Evolutionary conservation across 495 filamentous ascomycete genomes (phyloP).

Genomic region (Talaromyces liani): DNA sequence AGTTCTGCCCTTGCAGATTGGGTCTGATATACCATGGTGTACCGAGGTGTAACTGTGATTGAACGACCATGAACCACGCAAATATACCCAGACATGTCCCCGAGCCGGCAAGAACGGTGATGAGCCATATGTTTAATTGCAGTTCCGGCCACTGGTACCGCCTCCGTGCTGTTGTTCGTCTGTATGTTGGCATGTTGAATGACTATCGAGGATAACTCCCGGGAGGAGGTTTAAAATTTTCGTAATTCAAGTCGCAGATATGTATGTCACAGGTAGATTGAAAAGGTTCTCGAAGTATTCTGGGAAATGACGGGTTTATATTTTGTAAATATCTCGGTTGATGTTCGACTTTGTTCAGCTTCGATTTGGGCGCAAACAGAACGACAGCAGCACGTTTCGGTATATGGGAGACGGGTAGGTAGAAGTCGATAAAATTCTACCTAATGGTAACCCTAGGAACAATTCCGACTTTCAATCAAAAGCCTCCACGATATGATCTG

Average conservation of each 20-base stretch:
- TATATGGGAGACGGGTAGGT: neutral
- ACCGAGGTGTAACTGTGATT: constrained; percentile 58
- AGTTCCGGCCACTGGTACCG: constrained; percentile 91
- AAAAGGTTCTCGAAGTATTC: neutral
- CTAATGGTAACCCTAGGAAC: neutral
- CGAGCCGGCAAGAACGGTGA: constrained; percentile 74
- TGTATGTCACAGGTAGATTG: neutral
- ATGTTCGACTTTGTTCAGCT: neutral
- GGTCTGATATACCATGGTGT: constrained; percentile 70
- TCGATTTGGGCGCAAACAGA: neutral
- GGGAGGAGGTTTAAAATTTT: neutral
- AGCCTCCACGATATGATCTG: neutral
- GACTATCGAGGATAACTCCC: neutral
- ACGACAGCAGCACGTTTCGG: neutral
- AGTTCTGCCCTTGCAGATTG: neutral
- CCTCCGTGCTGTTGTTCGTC: constrained; percentile 31
- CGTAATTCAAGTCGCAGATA: neutral
- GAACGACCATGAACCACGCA: constrained; percentile 72
- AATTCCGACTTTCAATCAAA: neutral
- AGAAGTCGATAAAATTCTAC: neutral
- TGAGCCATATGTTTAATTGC: constrained; percentile 87
- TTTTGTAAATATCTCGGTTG: neutral
- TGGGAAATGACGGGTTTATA: neutral
- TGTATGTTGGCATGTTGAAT: constrained; percentile 3
- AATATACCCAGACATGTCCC: constrained; percentile 82